Conservation (phyloP, 164 flowering plant genomes). For the Echeveria elegans region DNA sequence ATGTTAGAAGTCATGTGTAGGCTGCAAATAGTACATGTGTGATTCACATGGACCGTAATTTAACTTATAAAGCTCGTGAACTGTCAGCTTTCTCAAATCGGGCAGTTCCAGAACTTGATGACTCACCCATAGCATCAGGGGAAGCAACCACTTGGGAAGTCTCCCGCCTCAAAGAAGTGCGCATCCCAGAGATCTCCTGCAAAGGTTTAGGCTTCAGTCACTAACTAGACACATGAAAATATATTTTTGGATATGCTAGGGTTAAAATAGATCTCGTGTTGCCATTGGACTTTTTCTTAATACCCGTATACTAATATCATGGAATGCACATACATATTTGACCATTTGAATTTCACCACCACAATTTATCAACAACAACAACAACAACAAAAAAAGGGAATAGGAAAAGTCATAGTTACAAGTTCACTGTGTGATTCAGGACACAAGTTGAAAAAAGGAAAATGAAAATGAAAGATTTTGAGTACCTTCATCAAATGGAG, state of each 20-base stretch:
- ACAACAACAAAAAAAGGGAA: no score
- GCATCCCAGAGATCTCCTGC: constrained; percentile 88
- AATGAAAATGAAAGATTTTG: neutral
- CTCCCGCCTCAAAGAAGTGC: constrained; percentile 49
- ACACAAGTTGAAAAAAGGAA: neutral
- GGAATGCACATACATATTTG: neutral
- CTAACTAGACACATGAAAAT: neutral
- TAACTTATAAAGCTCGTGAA: constrained; percentile 25
- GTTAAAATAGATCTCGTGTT: neutral
- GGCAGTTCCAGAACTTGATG: constrained; percentile 72
- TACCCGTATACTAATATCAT: neutral
- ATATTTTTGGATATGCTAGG: neutral
- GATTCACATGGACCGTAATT: neutral
- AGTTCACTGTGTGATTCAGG: neutral
- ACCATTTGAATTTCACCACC: neutral
- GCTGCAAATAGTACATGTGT: neutral
- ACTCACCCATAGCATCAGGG: constrained; percentile 64
- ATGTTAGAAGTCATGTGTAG: neutral
- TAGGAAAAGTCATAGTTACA: neutral
- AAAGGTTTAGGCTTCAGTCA: neutral
- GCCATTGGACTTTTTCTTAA: neutral
- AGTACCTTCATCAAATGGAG: constrained; percentile 93
- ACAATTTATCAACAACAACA: neutral
- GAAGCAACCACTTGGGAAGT: constrained; percentile 28
- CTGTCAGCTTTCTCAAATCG: constrained; percentile 49